A percentile compares a stretch with the other conserved stretches of the same genome.
Evolutionary conservation across 306 rosid species (phyloP).

Genomic region (Sicyos edulis): DNA sequence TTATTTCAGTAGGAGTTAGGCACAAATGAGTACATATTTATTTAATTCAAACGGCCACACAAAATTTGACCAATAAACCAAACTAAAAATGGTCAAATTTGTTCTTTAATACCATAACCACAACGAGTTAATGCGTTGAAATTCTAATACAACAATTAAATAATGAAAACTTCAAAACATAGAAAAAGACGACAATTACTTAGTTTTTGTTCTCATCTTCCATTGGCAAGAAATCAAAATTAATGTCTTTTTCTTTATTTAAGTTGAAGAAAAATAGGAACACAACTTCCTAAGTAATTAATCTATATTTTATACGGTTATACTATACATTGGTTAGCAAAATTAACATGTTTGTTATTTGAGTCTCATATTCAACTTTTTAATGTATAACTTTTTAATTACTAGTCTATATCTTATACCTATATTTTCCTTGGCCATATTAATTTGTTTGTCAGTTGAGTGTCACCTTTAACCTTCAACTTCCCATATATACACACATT

Average conservation of each 20-base stretch:
- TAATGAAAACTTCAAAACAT: neutral
- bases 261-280: no score
- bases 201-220: neutral
- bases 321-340: no score
- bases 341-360: no score
- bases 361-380: no score
- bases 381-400: no score
- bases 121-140: neutral
- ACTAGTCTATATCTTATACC: no score
- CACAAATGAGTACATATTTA: no score
- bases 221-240: neutral
- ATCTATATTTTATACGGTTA: no score
- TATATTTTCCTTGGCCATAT: neutral
- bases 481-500: neutral
- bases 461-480: neutral
- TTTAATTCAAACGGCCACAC: no score
- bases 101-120: neutral
- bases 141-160: neutral
- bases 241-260: neutral
- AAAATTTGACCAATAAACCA: conserved; percentile 2
- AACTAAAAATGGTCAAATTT: conserved; percentile 4
- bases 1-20: neutral
- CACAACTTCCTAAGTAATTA: no score
- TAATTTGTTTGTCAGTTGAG: neutral
- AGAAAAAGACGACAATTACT: neutral